These are phyloP conservation scores for Pythium folliculosum DNA, from an alignment of 352 stramenopile genomes.

Conservation along the genomic window DNA sequence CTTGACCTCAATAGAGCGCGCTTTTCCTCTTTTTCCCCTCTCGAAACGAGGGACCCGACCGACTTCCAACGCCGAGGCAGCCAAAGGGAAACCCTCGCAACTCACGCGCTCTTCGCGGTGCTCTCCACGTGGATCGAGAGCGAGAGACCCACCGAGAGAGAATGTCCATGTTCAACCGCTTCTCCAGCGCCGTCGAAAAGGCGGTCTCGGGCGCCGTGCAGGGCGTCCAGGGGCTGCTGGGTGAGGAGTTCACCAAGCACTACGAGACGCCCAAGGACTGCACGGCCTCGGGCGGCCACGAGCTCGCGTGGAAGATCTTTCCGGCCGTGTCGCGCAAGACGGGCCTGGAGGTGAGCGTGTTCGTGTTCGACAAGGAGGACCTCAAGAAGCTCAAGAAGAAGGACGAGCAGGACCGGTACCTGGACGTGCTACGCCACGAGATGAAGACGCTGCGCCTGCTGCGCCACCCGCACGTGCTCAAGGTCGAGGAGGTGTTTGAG, in stretches of 20 bases:
- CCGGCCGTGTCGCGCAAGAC: slow-evolving; percentile 81
- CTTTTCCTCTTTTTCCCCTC: not conserved
- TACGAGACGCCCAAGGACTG: slow-evolving; percentile 88
- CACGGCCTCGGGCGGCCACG: slow-evolving; percentile 81
- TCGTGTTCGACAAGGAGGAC: slow-evolving; percentile 88
- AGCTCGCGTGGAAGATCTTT: slow-evolving; percentile 86
- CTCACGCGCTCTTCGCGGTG: too few species aligned
- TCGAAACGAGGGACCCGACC: not conserved
- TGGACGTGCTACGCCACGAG: slow-evolving; percentile 87
- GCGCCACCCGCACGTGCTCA: slow-evolving; percentile 88
- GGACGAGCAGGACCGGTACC: slow-evolving; percentile 81
- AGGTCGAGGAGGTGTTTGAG: slow-evolving; percentile 91
- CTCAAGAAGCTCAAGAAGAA: slow-evolving; percentile 84
- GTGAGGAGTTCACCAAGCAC: slow-evolving; percentile 83
- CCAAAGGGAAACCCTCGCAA: slow-evolving; percentile 5
- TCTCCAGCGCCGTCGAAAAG: slow-evolving; percentile 44
- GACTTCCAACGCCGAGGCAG: not conserved
- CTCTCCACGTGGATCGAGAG: not conserved
- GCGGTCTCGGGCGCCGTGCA: slow-evolving; percentile 74
- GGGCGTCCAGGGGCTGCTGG: slow-evolving; percentile 71
- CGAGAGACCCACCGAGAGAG: too few species aligned
- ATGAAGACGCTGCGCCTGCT: slow-evolving; percentile 87
- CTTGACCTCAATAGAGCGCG: slow-evolving; percentile 17
- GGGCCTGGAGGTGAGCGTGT: slow-evolving; percentile 77
- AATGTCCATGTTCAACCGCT: slow-evolving; percentile 54